Base-by-base conservation (phyloP, 306 rosid genomes). In the Herpetospermum pedunculosum region DNA sequence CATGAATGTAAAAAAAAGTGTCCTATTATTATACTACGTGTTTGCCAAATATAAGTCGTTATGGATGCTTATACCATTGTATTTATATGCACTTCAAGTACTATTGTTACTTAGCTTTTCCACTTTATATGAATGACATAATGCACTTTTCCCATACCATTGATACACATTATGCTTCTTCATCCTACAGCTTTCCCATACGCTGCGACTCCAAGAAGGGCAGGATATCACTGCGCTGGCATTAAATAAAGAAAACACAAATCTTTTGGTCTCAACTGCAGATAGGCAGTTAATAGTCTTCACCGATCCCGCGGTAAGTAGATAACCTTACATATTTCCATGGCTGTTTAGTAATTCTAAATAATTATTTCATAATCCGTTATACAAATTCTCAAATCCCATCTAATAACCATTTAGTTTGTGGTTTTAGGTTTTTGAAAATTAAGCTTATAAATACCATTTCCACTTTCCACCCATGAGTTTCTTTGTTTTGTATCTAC, bases 271-370 rank as follows among this genome's bases (percentile, higher is more conserved):
- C 75, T 91, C 99, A 40, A 94, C 99, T 57, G 84, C 73, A 46
- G 99, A 94, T 79, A 89, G 87, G 82, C 85, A 82, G 75, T 83
- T 94, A 86, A 80, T 94, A 78, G 77, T 94, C 83, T 91, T 91
- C 86, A 91, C 99, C 6, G 97, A 91, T 74, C 96, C 99, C 54
- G 77, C 97, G 64, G 99, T 91, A 84, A 86, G 99, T 89, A 73
- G 68, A 80, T 75, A 48, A 35, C 59, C 47, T 18, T 64, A 23
- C 37, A 32, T 18, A 46, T 73, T 43, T 65, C 49, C 57, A 64
- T 48, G 21, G 18, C 2, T 50, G 73, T 35, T 59, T 62, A 48
- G 30, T 19, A 30, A 7, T 72, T 49, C 32, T 18, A 29, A 9
- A n/a, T 14, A 43, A 1, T 41, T 40, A 2, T 41, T 67, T 67